A percentile compares a stretch with the other conserved stretches of the same genome.
Conservation (phyloP, 257 asterid species). For the Solanum sejunctum region DNA sequence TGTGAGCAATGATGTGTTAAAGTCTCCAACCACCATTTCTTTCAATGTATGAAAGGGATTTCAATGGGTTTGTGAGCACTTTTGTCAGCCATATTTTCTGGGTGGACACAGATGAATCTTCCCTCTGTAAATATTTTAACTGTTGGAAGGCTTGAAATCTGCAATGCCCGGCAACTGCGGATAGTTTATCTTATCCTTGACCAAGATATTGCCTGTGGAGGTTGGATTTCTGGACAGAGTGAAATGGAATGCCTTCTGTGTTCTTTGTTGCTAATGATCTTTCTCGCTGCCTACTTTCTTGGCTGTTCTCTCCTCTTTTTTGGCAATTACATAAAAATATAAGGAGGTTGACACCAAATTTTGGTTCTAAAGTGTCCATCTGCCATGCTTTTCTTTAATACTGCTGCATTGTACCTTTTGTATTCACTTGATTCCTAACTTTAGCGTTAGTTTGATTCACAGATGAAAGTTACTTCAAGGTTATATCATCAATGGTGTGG, state of each 20-base stretch:
- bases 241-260: constrained; percentile 5
- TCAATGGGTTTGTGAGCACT: background rate
- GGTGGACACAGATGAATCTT: background rate
- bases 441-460: background rate
- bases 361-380: constrained; percentile 1
- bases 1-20: background rate
- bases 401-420: background rate
- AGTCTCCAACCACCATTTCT: background rate
- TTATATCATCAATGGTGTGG: background rate
- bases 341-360: constrained; percentile 11
- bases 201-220: constrained; percentile 10
- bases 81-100: background rate
- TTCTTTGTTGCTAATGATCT: constrained; percentile 8
- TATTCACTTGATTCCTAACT: background rate
- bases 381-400: background rate
- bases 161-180: constrained; percentile 7
- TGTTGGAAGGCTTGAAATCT: constrained; percentile 4
- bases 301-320: background rate
- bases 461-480: background rate
- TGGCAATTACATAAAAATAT: constrained; percentile 2
- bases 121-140: constrained; percentile 9
- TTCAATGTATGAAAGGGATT: background rate
- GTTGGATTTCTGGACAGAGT: constrained; percentile 8
- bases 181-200: background rate
- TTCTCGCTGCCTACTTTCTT: background rate